Conservation (phyloP, 805 yeast genomes). For the Saccharomycopsis oosterbeekiorum region DNA sequence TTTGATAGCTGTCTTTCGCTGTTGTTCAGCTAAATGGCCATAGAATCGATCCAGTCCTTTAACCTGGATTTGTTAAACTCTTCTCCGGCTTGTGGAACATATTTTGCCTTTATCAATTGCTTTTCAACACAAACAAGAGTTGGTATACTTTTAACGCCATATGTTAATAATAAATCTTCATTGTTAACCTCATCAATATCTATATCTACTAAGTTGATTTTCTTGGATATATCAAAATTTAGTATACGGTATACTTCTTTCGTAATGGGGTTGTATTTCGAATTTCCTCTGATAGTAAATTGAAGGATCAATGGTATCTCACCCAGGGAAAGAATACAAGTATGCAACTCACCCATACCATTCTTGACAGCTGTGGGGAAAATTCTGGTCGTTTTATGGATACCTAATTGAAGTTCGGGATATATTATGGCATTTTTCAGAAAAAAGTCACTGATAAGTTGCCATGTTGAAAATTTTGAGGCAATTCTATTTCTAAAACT, state of each 20-base stretch:
- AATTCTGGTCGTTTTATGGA: constrained; percentile 12
- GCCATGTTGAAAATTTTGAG: constrained; percentile 1
- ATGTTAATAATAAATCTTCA: constrained; percentile 46
- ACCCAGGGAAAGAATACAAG: constrained; percentile 34
- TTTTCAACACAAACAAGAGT: constrained; percentile 56
- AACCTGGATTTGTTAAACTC: constrained; percentile 22
- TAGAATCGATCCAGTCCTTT: constrained; percentile 34
- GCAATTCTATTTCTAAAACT: background rate
- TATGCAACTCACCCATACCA: constrained; percentile 46
- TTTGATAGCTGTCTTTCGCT: too few relatives aligned
- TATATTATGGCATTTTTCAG: constrained; percentile 5
- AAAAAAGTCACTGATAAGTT: background rate
- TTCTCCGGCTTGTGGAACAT: constrained; percentile 21
- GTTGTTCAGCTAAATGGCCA: constrained; percentile 22
- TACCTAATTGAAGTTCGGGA: constrained; percentile 16
- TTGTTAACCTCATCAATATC: constrained; percentile 61
- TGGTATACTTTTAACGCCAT: constrained; percentile 45
- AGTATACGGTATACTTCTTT: constrained; percentile 48
- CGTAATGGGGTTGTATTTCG: constrained; percentile 51
- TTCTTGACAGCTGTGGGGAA: constrained; percentile 6
- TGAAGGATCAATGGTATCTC: constrained; percentile 59
- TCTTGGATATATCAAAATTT: constrained; percentile 34
- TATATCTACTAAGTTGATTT: constrained; percentile 57
- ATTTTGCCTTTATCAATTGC: constrained; percentile 37
- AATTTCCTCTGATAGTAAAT: constrained; percentile 61